Base-by-base conservation (phyloP, 768 basidiomycete species). In the Galerina sulciceps region DNA sequence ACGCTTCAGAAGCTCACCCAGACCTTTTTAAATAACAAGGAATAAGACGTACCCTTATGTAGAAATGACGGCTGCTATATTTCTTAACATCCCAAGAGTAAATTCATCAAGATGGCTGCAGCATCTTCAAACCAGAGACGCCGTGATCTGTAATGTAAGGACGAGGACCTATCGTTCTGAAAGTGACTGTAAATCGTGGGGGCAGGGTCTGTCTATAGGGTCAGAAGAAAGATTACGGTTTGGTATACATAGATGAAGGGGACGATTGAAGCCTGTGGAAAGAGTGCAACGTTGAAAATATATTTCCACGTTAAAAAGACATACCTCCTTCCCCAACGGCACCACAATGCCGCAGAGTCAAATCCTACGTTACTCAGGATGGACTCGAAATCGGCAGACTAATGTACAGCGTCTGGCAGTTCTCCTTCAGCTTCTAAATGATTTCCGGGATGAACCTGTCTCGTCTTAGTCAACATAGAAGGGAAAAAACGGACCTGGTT, bases 71-170 rank as follows among this genome's bases (percentile, higher is more conserved):
- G 90, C 94, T 64, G 99, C 96, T 0, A 95, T 92, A 69, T 96
- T 95, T 57, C 88, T 84, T 67, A 99, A 76, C 2, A 91, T 89
- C 3, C 85, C 94, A 10, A 86, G 37, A 99, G 82, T 71, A 99
- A 99, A 78, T 99, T 99, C 4, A 96, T 98, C 62, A 98, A 78
- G 41, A 99, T 96, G 64, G 95, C 94, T 1, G 95, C 96, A 14
- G 96, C 95, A 68, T 98, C 96, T 34, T 93, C 96, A 68, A 99
- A 94, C 94, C 96, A 65, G 99, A 99, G 34, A 99, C 73, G 66
- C 92, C 94, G 66, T 99, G 96, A 72, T 99, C 97, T 0, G 97
- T 99, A 71, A 99, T 96, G 10, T 98, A 91, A 0, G 93, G 94
- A 40, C 90, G 86, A 10, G 97, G 80, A 11, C 91, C 90, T 76